Conservation (phyloP, 768 basidiomycete genomes). For the Suillus brevipes region DNA sequence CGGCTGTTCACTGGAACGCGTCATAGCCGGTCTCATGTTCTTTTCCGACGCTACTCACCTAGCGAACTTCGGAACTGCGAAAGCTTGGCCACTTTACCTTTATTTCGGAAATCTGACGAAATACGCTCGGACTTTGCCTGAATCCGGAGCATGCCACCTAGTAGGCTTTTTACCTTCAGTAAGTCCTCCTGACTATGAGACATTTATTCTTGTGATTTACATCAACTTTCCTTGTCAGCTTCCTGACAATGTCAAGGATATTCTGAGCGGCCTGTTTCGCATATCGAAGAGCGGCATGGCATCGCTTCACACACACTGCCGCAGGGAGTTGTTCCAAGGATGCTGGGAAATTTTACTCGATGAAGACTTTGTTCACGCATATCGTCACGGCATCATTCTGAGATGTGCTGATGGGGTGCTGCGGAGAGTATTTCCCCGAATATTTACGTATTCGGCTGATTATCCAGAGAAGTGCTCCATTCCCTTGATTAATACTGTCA, state of each 20-base stretch:
- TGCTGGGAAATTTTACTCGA: constrained; percentile 9
- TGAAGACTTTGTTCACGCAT: constrained; percentile 11
- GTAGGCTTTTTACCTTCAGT: constrained; percentile 6
- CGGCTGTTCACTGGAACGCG: no score
- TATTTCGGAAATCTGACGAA: no score
- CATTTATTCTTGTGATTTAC: neutral
- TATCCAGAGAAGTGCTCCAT: constrained; percentile 20
- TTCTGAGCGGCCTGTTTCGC: neutral
- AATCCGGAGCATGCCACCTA: constrained; percentile 17
- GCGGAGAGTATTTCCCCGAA: constrained; percentile 19
- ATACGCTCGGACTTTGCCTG: constrained; percentile 14
- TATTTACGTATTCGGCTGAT: constrained; percentile 25
- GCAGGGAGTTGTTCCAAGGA: constrained; percentile 12
- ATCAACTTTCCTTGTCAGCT: neutral
- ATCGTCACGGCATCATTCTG: constrained; percentile 16
- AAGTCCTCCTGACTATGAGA: constrained; percentile 18
- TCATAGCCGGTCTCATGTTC: no score
- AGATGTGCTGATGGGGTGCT: constrained; percentile 15
- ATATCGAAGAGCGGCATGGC: neutral
- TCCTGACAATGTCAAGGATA: neutral
- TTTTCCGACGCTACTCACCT: no score
- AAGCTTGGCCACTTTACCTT: no score
- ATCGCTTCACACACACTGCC: constrained; percentile 5
- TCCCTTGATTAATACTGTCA: no score
- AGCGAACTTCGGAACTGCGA: no score